Conservation (phyloP, 352 stramenopile species). For the Globisporangium emineosum region DNA sequence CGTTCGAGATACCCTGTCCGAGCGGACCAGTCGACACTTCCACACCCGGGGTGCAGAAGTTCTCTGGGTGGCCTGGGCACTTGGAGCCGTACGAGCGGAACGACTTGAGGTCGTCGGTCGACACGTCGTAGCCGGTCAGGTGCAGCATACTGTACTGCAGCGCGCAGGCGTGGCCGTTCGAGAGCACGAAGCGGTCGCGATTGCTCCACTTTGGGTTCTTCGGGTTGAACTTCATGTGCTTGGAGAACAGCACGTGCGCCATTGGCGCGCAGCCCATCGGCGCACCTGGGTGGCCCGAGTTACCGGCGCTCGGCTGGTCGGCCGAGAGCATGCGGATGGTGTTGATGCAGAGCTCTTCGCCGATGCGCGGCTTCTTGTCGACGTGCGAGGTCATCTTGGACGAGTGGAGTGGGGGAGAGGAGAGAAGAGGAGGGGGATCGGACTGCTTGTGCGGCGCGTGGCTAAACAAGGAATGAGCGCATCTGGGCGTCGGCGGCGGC, state of each 20-base stretch:
- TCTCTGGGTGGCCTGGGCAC: slow-evolving; percentile 98
- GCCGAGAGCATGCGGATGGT: slow-evolving; percentile 96
- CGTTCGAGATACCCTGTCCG: slow-evolving; percentile 98
- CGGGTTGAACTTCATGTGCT: slow-evolving; percentile 88
- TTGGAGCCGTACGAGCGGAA: slow-evolving; percentile 96
- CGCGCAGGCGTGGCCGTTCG: slow-evolving; percentile 98
- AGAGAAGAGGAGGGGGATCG: slow-evolving; percentile 8
- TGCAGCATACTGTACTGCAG: slow-evolving; percentile 99
- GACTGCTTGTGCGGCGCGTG: slow-evolving; percentile 29
- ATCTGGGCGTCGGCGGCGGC: background rate
- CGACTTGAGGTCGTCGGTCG: slow-evolving; percentile 95
- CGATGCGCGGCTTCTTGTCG: slow-evolving; percentile 78
- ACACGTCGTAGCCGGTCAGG: slow-evolving; percentile 94
- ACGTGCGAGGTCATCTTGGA: slow-evolving; percentile 67
- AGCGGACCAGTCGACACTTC: slow-evolving; percentile 98
- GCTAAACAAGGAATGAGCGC: slow-evolving; percentile 43
- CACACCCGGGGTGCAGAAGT: slow-evolving; percentile 92
- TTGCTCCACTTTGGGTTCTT: slow-evolving; percentile 91
- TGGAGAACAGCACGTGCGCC: slow-evolving; percentile 95
- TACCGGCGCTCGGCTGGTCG: slow-evolving; percentile 97
- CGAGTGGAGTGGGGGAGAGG: background rate
- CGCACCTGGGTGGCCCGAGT: slow-evolving; percentile 96
- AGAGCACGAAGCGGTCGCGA: slow-evolving; percentile 99
- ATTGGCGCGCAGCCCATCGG: slow-evolving; percentile 99
- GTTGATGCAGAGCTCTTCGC: slow-evolving; percentile 94